Percentiles rank a stretch among this genome's conserved stretches.
Conservation (phyloP, 768 basidiomycete genomes). For the Fistulinella prunicolor region DNA sequence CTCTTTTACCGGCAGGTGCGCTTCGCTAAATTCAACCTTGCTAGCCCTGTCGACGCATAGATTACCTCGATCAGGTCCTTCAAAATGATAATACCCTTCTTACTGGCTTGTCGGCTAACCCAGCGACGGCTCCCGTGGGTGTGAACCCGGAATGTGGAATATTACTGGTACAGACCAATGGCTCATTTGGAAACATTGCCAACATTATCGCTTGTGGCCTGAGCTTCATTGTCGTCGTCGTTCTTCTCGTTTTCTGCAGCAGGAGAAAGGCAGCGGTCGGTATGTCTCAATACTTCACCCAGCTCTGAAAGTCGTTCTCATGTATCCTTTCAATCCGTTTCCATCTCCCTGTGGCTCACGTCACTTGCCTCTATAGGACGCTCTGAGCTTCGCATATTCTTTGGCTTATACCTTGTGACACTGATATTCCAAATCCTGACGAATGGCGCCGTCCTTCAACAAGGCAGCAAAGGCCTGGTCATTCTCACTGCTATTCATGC, state of each 20-base stretch:
- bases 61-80: constrained; percentile 40
- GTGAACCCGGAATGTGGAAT: constrained; percentile 82
- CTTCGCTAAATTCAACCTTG: constrained; percentile 14
- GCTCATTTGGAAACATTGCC: constrained; percentile 78
- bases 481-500: constrained; percentile 77
- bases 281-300: constrained; percentile 38
- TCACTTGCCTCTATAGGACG: constrained; percentile 44
- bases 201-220: constrained; percentile 81
- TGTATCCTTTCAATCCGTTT: not conserved
- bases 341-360: constrained; percentile 1
- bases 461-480: constrained; percentile 70
- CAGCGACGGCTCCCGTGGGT: constrained; percentile 69
- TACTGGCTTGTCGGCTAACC: constrained; percentile 41
- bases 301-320: not conserved
- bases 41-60: constrained; percentile 4
- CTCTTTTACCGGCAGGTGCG: constrained; percentile 86
- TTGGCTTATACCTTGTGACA: constrained; percentile 64
- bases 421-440: constrained; percentile 79
- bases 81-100: constrained; percentile 33
- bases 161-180: constrained; percentile 51
- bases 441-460: constrained; percentile 73
- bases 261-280: constrained; percentile 88
- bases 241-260: constrained; percentile 55
- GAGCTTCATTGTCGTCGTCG: constrained; percentile 57
- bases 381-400: constrained; percentile 65